Evolutionary conservation across 1,284 basidiomycete species (phyloP), one percentile per base, ranked within the genome.

Genomic region (Violaceomyces palustris): DNA sequence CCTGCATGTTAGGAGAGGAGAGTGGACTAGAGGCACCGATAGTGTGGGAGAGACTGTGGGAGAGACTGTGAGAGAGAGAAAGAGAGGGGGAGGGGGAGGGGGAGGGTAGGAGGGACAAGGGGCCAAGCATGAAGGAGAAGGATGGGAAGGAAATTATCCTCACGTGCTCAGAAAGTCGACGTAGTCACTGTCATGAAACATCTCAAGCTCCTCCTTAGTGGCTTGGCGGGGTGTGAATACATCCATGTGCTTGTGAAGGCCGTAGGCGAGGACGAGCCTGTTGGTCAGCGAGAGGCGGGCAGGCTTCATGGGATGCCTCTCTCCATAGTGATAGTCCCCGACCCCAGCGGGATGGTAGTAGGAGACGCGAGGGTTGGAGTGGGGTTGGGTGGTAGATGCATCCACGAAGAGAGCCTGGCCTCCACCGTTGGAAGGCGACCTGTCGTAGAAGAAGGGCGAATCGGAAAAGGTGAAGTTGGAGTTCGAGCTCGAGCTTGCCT

Each of bases 251-350:
- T 94, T 87, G 77, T 98, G 91, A 15, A 99, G 77, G 3, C 91
- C 93, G 67, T 98, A 99, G 0, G 91, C 93, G 71, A 94, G 82
- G 5, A 98, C 93, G 33, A 99, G 81, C 5, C 90, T 84, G 66
- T 98, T 98, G 6, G 93, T 97, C 37, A 99, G 75, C 3, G 91
- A 92, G 9, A 98, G 76, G 12, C 94, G 81, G 56, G 96, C 90
- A 1, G 93, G 93, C 72, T 97, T 94, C 93, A 98, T 98, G 3
- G 93, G 94, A 78, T 98, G 93, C 34, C 86, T 81, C 80, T 96
- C 90, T 87, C 92, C 71, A 19, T 69, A 70, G 55, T 70, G 66
- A 74, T 91, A 89, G 63, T 89, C 85, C 2, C 94, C 94, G 3
- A 97, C 88, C 42, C 87, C 87, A 74, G 87, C 86, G 0, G 93